Evolutionary conservation across 2,329 filamentous ascomycete species (phyloP), one percentile per base, ranked within the genome.

Genomic region (Hypoxylon sp.): DNA sequence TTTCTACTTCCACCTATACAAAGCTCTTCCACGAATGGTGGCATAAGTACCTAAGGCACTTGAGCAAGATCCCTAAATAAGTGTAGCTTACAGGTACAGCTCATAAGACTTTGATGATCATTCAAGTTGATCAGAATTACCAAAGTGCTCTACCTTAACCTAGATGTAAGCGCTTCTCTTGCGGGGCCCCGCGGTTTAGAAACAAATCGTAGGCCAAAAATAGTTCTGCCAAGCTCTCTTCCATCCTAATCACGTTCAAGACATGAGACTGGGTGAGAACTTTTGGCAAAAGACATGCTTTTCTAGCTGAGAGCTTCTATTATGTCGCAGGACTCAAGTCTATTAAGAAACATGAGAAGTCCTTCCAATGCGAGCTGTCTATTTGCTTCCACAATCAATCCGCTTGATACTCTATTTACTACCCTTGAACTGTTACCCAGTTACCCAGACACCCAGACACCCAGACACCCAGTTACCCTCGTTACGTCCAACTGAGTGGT

Each of bases 401-500:
- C 32, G 32, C 32, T 37, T 13, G 32, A 37, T 37, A 37, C 39
- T 19, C n/a, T 19, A 19, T 10, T 19, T 11, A 44, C 19, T 21
- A 44, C 39, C 39, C 19, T 44, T 8, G 11, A 44, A 44, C 39
- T 44, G 39, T 37, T 29, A 11, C 37, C 58, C 29, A n/a, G 37
- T 19, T 24, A 29, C 15, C 11, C 29, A n/a, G n/a, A n/a, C n/a
- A n/a, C n/a, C n/a, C n/a, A n/a, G n/a, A n/a, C n/a, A n/a, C n/a
- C n/a, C n/a, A n/a, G n/a, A n/a, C 39, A n/a, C 58, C 58, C 29
- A n/a, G 37, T 19, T 24, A 29, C 15, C 11, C 29, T 51, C 46
- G 10, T 51, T 13, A 42, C 32, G 21, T 46, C 24, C 56, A 60
- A 37, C 7, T 29, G 57, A 61, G 44, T 32, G 17, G 27, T 46